Conservation (phyloP, 495 filamentous ascomycete species). For the Articulospora tetracladia region DNA sequence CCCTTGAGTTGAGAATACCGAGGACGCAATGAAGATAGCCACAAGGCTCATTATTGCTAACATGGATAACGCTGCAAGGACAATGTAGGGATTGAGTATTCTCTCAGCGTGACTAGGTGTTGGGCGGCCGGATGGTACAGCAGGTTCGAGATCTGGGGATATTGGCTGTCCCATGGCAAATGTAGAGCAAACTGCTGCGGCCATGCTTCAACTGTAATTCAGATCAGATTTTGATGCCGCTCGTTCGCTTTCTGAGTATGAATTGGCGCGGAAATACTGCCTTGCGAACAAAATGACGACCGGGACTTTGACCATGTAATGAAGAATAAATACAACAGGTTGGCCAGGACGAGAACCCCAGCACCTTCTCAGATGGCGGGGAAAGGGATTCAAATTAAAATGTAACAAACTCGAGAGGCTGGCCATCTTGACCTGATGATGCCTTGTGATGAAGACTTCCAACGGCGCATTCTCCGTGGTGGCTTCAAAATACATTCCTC, state of each 20-base stretch:
- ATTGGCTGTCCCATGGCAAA: neutral
- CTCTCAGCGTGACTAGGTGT: constrained; percentile 9
- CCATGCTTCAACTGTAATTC: neutral
- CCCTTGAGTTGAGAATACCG: neutral
- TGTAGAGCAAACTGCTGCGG: neutral
- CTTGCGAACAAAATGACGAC: too few relatives aligned
- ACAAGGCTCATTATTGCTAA: constrained; percentile 3
- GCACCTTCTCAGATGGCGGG: too few relatives aligned
- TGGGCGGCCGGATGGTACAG: neutral
- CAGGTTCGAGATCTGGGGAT: neutral
- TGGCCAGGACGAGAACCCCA: too few relatives aligned
- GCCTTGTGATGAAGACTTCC: neutral
- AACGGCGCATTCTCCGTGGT: neutral
- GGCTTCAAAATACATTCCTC: neutral
- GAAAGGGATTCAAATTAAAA: neutral
- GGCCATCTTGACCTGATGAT: neutral
- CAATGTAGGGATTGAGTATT: constrained; percentile 8
- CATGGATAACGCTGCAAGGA: constrained; percentile 6
- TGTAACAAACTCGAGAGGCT: neutral
- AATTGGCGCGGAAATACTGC: too few relatives aligned
- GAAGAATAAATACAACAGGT: too few relatives aligned
- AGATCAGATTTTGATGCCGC: too few relatives aligned
- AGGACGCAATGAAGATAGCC: neutral
- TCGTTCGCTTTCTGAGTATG: too few relatives aligned
- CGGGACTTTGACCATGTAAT: too few relatives aligned